Percentiles rank a stretch among this genome's conserved stretches.
These are phyloP conservation scores for Neurospora tetraspora DNA, from an alignment of 495 filamentous ascomycete genomes.

Conservation along the genomic window DNA sequence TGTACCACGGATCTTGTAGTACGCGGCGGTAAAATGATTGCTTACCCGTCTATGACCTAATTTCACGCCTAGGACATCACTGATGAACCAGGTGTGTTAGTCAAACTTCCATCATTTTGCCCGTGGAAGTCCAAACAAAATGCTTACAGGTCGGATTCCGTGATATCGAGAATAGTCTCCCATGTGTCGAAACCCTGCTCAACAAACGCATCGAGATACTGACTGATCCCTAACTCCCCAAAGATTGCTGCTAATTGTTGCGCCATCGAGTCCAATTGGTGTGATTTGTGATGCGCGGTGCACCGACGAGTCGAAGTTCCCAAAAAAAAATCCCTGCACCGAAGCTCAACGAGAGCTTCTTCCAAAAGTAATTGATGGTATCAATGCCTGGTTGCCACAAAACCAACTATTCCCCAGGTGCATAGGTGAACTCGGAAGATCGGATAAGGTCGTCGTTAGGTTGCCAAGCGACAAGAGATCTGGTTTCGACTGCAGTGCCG, in stretches of 20 bases:
- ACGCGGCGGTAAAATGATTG: background rate
- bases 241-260: constrained; percentile 45
- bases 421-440: background rate
- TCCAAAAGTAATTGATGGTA: background rate
- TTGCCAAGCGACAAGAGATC: background rate
- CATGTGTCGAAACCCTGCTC: constrained; percentile 73
- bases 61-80: constrained; percentile 60
- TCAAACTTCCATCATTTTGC: background rate
- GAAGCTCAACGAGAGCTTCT: background rate
- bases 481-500: background rate
- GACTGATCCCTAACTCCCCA: constrained; percentile 60
- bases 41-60: constrained; percentile 68
- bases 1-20: background rate
- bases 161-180: constrained; percentile 71
- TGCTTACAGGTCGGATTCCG: constrained; percentile 65
- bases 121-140: background rate
- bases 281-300: constrained; percentile 2
- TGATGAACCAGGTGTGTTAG: constrained; percentile 20
- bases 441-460: background rate
- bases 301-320: constrained; percentile 2
- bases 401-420: background rate
- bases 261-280: constrained; percentile 20
- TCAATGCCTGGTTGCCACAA: background rate
- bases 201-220: constrained; percentile 59
- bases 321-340: background rate